phyloP scores from a whole-genome alignment of 23 red algal genomes.

The Gracilaria caudata region DNA sequence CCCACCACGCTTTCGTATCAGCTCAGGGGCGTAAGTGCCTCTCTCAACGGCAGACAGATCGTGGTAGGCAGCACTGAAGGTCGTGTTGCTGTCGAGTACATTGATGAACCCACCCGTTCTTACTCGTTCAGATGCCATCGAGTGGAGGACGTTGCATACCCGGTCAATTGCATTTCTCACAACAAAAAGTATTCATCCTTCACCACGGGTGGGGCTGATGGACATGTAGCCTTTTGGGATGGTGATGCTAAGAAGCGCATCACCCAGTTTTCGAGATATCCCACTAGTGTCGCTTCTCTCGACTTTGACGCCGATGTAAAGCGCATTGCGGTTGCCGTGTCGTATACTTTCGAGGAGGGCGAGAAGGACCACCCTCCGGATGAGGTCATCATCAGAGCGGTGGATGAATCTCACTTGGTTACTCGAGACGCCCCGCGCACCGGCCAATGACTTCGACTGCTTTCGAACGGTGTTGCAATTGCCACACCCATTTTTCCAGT shows the following conservation, averaged over 20 bases:
- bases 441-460: background rate
- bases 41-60: constrained; percentile 61
- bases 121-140: constrained; percentile 98
- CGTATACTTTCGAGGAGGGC: constrained; percentile 78
- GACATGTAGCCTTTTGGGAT: constrained; percentile 90
- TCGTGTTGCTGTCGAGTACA: constrained; percentile 84
- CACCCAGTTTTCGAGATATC: constrained; percentile 69
- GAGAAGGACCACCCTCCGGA: constrained; percentile 76
- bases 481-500: background rate
- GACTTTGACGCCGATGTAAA: constrained; percentile 43
- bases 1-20: constrained; percentile 77
- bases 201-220: constrained; percentile 82
- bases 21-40: constrained; percentile 78
- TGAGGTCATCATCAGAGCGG: constrained; percentile 44
- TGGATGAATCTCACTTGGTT: constrained; percentile 58
- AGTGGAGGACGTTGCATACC: constrained; percentile 56
- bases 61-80: constrained; percentile 93
- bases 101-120: constrained; percentile 63
- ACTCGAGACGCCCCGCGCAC: constrained; percentile 36
- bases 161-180: constrained; percentile 83
- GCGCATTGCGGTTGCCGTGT: constrained; percentile 65
- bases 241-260: constrained; percentile 86
- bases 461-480: background rate
- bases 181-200: constrained; percentile 78
- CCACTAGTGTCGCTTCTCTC: constrained; percentile 56